phyloP scores from a whole-genome alignment of 225 moss, liverwort and hornwort species.

The Asterella californica region DNA sequence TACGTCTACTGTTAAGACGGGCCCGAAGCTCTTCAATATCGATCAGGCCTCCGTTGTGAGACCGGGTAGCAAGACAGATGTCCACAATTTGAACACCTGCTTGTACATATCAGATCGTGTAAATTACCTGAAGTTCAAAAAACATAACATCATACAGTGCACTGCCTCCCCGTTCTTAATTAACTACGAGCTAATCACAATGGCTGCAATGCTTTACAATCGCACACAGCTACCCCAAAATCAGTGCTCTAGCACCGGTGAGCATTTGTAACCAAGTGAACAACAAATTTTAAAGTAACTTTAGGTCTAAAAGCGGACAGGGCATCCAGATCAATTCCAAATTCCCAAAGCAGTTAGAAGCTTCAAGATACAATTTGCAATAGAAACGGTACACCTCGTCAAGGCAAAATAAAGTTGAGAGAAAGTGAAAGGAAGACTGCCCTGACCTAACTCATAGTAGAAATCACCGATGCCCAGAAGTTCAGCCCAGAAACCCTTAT shows the following conservation, averaged over 20 bases:
- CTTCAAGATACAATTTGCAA: background rate
- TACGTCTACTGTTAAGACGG: slow-evolving; percentile 55
- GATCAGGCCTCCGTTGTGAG: slow-evolving; percentile 86
- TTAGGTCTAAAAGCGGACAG: background rate
- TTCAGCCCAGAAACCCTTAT: slow-evolving; percentile 97
- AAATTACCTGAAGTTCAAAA: slow-evolving; percentile 20
- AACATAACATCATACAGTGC: slow-evolving; percentile 11
- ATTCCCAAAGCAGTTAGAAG: too few relatives aligned
- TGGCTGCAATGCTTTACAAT: background rate
- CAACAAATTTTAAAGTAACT: background rate
- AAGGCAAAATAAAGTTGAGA: background rate
- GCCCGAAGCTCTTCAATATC: slow-evolving; percentile 73
- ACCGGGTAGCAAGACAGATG: slow-evolving; percentile 67
- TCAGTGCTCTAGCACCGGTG: background rate
- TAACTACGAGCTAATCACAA: background rate
- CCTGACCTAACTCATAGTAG: slow-evolving; percentile 78
- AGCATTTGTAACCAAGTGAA: background rate
- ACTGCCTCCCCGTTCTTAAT: background rate
- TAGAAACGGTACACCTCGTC: background rate
- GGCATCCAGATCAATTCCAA: background rate
- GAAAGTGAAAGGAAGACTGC: background rate
- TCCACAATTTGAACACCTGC: slow-evolving; percentile 97
- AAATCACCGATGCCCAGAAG: slow-evolving; percentile 91
- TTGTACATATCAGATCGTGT: slow-evolving; percentile 23
- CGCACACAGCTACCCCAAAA: background rate